Conservation (phyloP, 2,329 filamentous ascomycete genomes). For the Camptophora hylomeconis region DNA sequence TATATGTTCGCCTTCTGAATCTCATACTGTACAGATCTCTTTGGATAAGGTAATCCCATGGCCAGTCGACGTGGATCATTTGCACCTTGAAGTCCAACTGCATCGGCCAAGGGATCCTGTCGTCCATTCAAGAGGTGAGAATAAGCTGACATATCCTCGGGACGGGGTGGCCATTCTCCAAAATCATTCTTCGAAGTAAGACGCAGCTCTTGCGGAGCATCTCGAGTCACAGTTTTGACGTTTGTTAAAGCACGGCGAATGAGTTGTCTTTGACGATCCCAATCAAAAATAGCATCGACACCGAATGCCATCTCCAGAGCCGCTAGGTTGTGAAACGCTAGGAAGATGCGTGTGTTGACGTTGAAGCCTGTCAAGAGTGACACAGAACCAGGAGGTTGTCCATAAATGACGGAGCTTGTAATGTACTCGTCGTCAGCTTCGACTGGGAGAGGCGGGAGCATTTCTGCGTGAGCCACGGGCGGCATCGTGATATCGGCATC, state of each 20-base stretch:
- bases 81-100: constrained; percentile 2
- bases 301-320: constrained; percentile 76
- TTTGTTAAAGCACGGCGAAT: constrained; percentile 57
- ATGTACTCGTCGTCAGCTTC: constrained; percentile 80
- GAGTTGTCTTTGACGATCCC: constrained; percentile 62
- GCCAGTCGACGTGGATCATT: constrained; percentile 8
- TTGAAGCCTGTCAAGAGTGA: constrained; percentile 72
- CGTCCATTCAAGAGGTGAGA: constrained; percentile 15
- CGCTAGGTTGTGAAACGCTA: constrained; percentile 64
- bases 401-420: constrained; percentile 53
- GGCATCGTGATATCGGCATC: constrained; percentile 62
- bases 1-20: constrained; percentile 90
- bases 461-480: constrained; percentile 60
- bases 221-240: constrained; percentile 55
- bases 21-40: constrained; percentile 53
- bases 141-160: constrained; percentile 14
- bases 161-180: constrained; percentile 16
- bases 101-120: constrained; percentile 4
- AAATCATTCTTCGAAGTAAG: constrained; percentile 12
- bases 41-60: constrained; percentile 25
- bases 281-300: constrained; percentile 60
- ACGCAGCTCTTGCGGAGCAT: constrained; percentile 53
- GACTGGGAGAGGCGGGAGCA: constrained; percentile 64
- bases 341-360: constrained; percentile 62
- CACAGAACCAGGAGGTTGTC: constrained; percentile 54